These are phyloP conservation scores for Hemisphaericaspora xylanilytica DNA, from an alignment of 1,139 yeast genomes.

Conservation along the genomic window DNA sequence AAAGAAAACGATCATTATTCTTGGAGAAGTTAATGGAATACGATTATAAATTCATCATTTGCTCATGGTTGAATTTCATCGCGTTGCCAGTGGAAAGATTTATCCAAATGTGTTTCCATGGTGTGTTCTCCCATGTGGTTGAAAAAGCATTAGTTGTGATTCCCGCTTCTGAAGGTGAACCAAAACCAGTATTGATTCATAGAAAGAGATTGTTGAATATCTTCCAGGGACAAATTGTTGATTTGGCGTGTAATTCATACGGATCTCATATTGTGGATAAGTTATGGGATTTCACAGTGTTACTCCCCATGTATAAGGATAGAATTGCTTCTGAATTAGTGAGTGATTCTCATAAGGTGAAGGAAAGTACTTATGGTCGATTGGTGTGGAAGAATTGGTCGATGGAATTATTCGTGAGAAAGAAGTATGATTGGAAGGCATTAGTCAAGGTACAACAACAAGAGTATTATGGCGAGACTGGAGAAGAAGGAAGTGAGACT, in stretches of 20 bases:
- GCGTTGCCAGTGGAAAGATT: conserved; percentile 58
- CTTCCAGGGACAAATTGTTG: conserved; percentile 52
- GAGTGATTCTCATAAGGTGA: conserved; percentile 63
- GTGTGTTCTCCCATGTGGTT: conserved; percentile 84
- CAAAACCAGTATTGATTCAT: conserved; percentile 50
- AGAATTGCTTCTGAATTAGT: conserved; percentile 71
- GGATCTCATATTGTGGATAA: conserved; percentile 91
- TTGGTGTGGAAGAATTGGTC: conserved; percentile 96
- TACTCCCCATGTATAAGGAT: conserved; percentile 82
- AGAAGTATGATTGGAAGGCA: conserved; percentile 80
- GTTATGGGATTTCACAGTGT: conserved; percentile 75
- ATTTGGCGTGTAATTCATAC: conserved; percentile 77
- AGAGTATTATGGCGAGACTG: conserved; percentile 34
- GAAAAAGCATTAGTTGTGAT: conserved; percentile 53
- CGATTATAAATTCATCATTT: conserved; percentile 56
- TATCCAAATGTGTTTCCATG: conserved; percentile 75
- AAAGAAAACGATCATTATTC: conserved; percentile 75
- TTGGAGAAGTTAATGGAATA: conserved; percentile 68
- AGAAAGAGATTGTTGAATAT: conserved; percentile 70
- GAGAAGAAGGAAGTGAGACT: conserved; percentile 16
- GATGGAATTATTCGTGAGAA: conserved; percentile 72
- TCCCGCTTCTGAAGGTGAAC: conserved; percentile 31
- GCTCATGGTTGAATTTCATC: conserved; percentile 60
- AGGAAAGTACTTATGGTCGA: conserved; percentile 83
- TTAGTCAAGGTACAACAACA: conserved; percentile 69